Base-by-base conservation (phyloP, 306 rosid species). In the Cicer arietinum region DNA sequence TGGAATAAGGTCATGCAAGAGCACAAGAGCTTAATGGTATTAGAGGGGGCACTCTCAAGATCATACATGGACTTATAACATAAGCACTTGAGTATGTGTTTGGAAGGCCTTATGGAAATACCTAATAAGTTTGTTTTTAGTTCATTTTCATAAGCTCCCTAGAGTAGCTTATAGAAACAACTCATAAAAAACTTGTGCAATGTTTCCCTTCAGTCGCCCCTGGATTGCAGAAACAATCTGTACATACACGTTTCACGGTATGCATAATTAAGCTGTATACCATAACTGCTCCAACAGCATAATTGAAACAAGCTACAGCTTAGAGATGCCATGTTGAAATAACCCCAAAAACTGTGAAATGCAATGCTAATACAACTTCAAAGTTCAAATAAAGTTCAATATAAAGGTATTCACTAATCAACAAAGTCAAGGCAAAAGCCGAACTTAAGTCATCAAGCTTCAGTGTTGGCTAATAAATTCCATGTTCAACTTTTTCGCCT, bases 391-490 rank as follows among this genome's bases (percentile, higher is more conserved):
- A 73, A 48, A 75, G 8, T 61, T 75, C 51, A 16, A 41, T 48
- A 6, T 7, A 7, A 52, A 35, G 59, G 22, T 35, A 60, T 61
- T 16, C 39, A 16, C 18, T 14, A 47, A 46, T 61, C 48, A 61
- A 9, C 63, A 57, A 57, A 22, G 22, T 57, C 40, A 22, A 57
- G 63, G 40, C 11, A n/a, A 57, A 20, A 10, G 18, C 48, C 30
- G 35, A 61, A 10, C 35, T 46, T 60, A 7, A 11, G 48, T 61
- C 60, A 74, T 45, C 45, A 16, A 10, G 47, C 59, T 9, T 30
- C 70, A 47, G 48, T 37, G 37, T 30, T 47, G 8, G 35, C 11
- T 74, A 59, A n/a, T 74, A 60, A 74, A 46, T 39, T 61, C 39
- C 12, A 16, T 10, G 20, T 60, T 52, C 58, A 60, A 74, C 62